Base-by-base conservation (phyloP, 257 asterid species). In the Striga asiatica region DNA sequence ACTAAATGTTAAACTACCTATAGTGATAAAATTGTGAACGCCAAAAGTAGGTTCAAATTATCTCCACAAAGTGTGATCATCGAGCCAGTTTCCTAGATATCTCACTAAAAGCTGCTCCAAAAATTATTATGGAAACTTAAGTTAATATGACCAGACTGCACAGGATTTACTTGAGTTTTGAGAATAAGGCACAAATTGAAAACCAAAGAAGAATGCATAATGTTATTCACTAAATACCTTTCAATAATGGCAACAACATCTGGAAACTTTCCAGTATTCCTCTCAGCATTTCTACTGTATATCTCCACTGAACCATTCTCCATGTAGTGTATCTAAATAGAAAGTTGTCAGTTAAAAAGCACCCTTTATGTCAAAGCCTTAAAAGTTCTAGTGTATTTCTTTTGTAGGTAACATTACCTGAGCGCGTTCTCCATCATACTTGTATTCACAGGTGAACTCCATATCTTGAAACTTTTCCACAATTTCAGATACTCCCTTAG, bases 371-470 rank as follows among this genome's bases (percentile, higher is more conserved):
- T 21, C 50, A 61, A 65, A 3, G 50, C 24, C 46, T 58, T 53
- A 43, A 45, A 46, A 62, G 34, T 4, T 60, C 39, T n/a, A 46
- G 53, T 43, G 55, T 52, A 47, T 27, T 20, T 54, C 32, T 54
- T 63, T 50, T 25, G 27, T 56, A 51, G 34, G 31, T 28, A 71
- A 39, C 47, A 66, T 64, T 71, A 92, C 99, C 94, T 88, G 95
- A 50, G 99, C 95, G 58, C 97, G 94, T 69, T 92, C 97, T 62
- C 99, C 97, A 27, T 92, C 98, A 55, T 92, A 92, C 73, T 92
- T 92, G 84, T 92, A 92, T 76, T 92, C 98, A 67, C 97, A 88
- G 27, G 98, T 88, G 77, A 64, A 92, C 69, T 80, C 95, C 82
- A 72, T 79, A 63, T 81, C 81, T 56, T 92, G 93, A 76, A 88